A percentile compares a stretch with the other conserved stretches of the same genome.
Evolutionary conservation across 2,329 filamentous ascomycete species (phyloP).

Genomic region (Mariannaea sp.): DNA sequence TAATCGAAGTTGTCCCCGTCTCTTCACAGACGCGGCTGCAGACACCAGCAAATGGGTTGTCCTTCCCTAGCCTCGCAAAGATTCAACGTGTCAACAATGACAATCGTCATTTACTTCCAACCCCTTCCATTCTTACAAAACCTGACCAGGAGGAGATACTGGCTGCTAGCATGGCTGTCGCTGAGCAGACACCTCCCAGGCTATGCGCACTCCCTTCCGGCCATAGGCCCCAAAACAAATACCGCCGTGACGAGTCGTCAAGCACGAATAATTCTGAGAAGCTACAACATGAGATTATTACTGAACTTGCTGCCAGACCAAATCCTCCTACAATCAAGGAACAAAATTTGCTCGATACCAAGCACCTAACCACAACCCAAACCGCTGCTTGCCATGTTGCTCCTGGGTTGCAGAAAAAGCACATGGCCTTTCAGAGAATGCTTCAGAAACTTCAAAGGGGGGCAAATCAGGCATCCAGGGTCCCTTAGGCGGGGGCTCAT

Average conservation of each 20-base stretch:
- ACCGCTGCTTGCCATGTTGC: not conserved
- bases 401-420: constrained; percentile 19
- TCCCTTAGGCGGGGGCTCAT: constrained; percentile 1
- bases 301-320: not conserved
- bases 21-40: not conserved
- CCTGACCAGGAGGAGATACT: constrained; percentile 19
- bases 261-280: not conserved
- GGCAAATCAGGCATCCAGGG: not conserved
- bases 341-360: not conserved
- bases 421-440: constrained; percentile 37
- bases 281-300: not conserved
- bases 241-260: not conserved
- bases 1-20: constrained; percentile 27
- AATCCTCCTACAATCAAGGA: not conserved
- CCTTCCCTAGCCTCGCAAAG: constrained; percentile 12
- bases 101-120: not conserved
- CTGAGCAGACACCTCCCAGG: constrained; percentile 12
- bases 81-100: constrained; percentile 21
- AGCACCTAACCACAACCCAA: not conserved
- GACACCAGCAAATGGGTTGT: not conserved
- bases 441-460: constrained; percentile 35
- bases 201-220: not conserved
- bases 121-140: not conserved
- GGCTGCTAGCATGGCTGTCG: constrained; percentile 12
- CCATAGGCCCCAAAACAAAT: not conserved